Conservation (phyloP, 352 stramenopile genomes). For the Phytopythium ostracodes region DNA sequence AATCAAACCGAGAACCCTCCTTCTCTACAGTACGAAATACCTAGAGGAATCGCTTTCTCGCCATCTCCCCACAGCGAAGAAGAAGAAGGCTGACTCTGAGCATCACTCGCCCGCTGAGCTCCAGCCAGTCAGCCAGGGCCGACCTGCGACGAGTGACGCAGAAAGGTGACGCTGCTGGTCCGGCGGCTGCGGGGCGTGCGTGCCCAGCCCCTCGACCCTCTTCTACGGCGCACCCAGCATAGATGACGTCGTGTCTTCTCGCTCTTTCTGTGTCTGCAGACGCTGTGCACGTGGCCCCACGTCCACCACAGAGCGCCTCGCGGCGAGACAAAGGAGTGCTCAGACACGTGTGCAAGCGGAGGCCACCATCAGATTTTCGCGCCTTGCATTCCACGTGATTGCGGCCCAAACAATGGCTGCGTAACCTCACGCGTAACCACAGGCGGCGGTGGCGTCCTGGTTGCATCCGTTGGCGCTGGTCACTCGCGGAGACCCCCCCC, state of each 20-base stretch:
- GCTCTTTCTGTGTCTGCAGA: not conserved
- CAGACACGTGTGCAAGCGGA: not conserved
- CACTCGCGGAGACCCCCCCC: not conserved
- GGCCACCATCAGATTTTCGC: not conserved
- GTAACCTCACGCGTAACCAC: not conserved
- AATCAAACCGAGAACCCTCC: no score
- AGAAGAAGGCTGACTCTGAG: no score
- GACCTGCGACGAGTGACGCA: not conserved
- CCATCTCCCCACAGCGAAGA: no score
- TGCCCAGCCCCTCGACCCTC: not conserved
- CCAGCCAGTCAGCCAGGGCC: no score
- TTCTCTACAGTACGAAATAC: no score
- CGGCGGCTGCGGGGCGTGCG: not conserved
- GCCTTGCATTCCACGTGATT: conserved; percentile 10
- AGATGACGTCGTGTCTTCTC: conserved; percentile 5
- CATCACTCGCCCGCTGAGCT: no score
- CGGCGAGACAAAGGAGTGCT: not conserved
- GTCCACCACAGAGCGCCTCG: not conserved
- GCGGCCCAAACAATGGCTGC: not conserved
- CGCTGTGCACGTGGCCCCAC: not conserved
- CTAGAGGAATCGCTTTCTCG: no score
- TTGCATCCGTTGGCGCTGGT: not conserved
- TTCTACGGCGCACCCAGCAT: not conserved
- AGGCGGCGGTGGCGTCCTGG: not conserved
- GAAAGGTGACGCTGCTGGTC: conserved; percentile 1